Evolutionary conservation across 257 asterid genomes (phyloP).

Genomic region (Rubia yunnanensis): DNA sequence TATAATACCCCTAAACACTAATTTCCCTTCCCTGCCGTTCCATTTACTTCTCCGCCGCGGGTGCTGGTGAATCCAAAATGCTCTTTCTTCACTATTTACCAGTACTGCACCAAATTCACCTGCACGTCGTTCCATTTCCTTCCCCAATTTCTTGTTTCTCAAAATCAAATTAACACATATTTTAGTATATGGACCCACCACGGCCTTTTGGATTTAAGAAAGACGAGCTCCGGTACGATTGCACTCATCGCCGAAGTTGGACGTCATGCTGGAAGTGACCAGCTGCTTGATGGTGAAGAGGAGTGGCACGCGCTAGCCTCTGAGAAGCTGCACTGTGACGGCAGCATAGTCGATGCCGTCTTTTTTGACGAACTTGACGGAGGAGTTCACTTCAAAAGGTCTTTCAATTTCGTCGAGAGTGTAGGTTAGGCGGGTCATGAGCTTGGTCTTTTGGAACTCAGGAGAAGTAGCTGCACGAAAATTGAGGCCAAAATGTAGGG

Average conservation of each 20-base stretch:
- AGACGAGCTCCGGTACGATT: slow-evolving; percentile 93
- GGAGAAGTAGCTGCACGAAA: no score
- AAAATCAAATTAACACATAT: no score
- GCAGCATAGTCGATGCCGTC: slow-evolving; percentile 99
- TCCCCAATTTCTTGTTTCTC: no score
- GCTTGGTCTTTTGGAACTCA: slow-evolving; percentile 91
- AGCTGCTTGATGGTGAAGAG: slow-evolving; percentile 90
- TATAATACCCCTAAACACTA: no score
- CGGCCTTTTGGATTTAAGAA: slow-evolving; percentile 99
- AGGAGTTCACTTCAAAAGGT: slow-evolving; percentile 63
- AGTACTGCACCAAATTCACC: no score
- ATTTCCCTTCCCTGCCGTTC: no score
- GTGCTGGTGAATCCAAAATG: no score
- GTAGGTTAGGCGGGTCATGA: slow-evolving; percentile 97
- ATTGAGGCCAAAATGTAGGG: no score
- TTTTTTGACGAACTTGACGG: slow-evolving; percentile 80
- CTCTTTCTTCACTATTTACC: no score
- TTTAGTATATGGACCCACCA: slow-evolving; percentile 95
- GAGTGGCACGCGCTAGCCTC: slow-evolving; percentile 96
- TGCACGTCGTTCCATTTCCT: no score
- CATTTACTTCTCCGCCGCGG: no score
- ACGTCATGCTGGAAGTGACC: slow-evolving; percentile 81
- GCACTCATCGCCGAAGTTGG: slow-evolving; percentile 72
- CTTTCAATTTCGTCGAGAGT: slow-evolving; percentile 96
- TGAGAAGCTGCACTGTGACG: slow-evolving; percentile 95